phyloP scores from a whole-genome alignment of 2,329 filamentous ascomycete genomes.

The Colletotrichum chlorophyti region DNA sequence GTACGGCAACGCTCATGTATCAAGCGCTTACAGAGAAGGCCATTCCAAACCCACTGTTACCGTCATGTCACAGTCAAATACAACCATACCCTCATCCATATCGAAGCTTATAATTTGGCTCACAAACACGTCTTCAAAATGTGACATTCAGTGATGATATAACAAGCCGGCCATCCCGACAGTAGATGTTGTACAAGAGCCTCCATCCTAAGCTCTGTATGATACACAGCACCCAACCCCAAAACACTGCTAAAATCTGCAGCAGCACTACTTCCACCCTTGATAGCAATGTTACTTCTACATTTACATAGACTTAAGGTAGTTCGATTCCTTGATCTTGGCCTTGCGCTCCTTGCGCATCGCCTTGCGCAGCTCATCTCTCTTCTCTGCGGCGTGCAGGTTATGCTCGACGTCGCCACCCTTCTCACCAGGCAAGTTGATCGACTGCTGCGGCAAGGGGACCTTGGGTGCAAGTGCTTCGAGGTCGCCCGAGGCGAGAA shows the following conservation, averaged over 20 bases:
- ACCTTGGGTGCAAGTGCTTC: slow-evolving; percentile 72
- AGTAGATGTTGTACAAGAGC: slow-evolving; percentile 26
- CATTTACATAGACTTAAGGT: slow-evolving; percentile 78
- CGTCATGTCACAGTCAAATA: slow-evolving; percentile 9
- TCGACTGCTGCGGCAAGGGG: slow-evolving; percentile 77
- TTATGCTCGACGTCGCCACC: slow-evolving; percentile 51
- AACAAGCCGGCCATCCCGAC: slow-evolving; percentile 12
- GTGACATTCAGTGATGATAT: slow-evolving; percentile 14
- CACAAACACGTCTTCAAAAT: neutral
- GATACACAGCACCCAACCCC: slow-evolving; percentile 13
- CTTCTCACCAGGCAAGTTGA: slow-evolving; percentile 70
- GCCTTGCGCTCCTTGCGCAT: slow-evolving; percentile 78
- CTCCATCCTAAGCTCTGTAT: slow-evolving; percentile 11
- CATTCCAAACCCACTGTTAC: neutral
- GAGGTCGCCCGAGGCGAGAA: slow-evolving; percentile 71
- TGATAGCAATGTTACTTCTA: neutral
- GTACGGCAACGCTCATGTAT: neutral
- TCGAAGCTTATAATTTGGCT: slow-evolving; percentile 7
- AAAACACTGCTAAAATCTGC: neutral
- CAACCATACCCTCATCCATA: neutral
- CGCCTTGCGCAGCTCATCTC: slow-evolving; percentile 70
- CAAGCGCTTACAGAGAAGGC: neutral
- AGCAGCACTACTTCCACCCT: neutral
- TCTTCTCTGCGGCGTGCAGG: slow-evolving; percentile 54
- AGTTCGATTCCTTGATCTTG: slow-evolving; percentile 85